A percentile compares a stretch with the other conserved stretches of the same genome.
phyloP scores from a whole-genome alignment of 1,284 basidiomycete species.

The Coriolopsis trogii region DNA sequence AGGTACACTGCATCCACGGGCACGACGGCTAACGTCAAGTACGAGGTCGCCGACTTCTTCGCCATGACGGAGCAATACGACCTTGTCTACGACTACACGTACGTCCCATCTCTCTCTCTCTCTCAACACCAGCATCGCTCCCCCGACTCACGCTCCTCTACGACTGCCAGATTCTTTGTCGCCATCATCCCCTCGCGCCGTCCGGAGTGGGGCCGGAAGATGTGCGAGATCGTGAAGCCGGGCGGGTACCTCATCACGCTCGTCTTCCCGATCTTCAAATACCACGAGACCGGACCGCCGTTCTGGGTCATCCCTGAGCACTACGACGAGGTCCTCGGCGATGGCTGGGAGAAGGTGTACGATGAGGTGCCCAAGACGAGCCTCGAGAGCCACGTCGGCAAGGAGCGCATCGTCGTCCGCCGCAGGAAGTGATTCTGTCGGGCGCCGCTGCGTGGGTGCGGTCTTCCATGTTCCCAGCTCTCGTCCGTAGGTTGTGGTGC shows the following conservation, averaged over 20 bases:
- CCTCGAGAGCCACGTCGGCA: conserved; percentile 43
- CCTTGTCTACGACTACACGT: conserved; percentile 74
- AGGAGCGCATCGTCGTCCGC: conserved; percentile 49
- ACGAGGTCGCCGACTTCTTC: conserved; percentile 60
- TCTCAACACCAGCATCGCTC: background rate
- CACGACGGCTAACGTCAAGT: conserved; percentile 34
- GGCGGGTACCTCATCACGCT: conserved; percentile 66
- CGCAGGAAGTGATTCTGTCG: conserved; percentile 50
- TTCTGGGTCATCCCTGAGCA: conserved; percentile 61
- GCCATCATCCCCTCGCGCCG: conserved; percentile 65
- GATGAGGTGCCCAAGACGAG: conserved; percentile 50
- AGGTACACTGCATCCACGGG: conserved; percentile 6
- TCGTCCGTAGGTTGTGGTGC: no score
- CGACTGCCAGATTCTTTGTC: conserved; percentile 61
- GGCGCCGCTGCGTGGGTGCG: no score
- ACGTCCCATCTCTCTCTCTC: no score
- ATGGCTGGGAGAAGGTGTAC: conserved; percentile 56
- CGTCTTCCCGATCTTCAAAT: conserved; percentile 56
- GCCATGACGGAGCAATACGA: conserved; percentile 41
- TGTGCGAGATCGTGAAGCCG: conserved; percentile 57
- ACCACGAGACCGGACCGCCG: conserved; percentile 58
- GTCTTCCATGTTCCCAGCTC: no score
- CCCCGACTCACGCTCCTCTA: background rate
- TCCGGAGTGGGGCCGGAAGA: conserved; percentile 58
- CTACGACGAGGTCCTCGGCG: conserved; percentile 56